These are phyloP conservation scores for Colletotrichum sojae DNA, from an alignment of 2,329 filamentous ascomycete genomes.

Conservation along the genomic window DNA sequence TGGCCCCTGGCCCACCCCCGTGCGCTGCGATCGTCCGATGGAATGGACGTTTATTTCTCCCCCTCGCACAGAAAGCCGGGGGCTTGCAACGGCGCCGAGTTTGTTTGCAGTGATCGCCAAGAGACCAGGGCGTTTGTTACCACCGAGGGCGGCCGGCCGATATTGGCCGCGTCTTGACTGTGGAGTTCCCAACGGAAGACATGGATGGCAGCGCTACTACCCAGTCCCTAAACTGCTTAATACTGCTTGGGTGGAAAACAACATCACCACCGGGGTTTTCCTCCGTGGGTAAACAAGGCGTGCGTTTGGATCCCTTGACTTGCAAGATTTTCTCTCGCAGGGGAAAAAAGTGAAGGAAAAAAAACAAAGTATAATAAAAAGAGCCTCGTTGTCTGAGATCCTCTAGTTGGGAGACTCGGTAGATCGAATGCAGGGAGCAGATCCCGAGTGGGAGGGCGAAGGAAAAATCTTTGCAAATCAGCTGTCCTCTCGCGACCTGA, in stretches of 20 bases:
- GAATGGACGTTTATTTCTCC: conserved; percentile 25
- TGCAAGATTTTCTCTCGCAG: conserved; percentile 7
- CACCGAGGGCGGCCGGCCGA: background rate
- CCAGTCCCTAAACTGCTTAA: background rate
- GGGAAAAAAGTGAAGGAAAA: background rate
- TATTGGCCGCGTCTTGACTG: background rate
- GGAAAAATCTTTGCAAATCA: conserved; percentile 18
- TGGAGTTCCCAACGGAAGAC: background rate
- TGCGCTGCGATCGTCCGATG: conserved; percentile 1
- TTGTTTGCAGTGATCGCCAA: background rate
- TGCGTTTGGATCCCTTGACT: conserved; percentile 10
- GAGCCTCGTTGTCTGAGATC: conserved; percentile 30
- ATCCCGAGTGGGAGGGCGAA: conserved; percentile 21
- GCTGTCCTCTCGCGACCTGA: background rate
- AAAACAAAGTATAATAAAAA: conserved; percentile 31
- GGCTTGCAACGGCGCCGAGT: background rate
- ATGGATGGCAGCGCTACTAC: background rate
- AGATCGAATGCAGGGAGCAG: conserved; percentile 36
- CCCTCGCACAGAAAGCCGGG: conserved; percentile 1
- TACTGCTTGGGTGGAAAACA: background rate
- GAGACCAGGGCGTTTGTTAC: background rate
- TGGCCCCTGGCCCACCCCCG: background rate
- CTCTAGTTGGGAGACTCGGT: conserved; percentile 22
- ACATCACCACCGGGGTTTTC: background rate
- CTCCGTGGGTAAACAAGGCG: background rate